Base-by-base conservation (phyloP, 129 eudicot genomes). In the Heracleum sosnowskyi region DNA sequence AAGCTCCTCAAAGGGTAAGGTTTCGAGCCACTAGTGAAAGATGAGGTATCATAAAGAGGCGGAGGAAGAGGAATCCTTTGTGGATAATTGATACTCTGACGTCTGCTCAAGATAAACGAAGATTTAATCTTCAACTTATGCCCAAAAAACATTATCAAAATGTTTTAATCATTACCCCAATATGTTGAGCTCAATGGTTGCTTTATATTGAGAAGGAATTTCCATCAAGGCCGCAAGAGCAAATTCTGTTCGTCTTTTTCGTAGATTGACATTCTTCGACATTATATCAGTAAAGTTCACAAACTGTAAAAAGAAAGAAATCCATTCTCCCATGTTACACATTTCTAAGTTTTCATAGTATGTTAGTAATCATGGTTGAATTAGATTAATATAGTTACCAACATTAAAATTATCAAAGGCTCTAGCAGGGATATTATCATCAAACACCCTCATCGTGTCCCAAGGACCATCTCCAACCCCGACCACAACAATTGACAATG, bases 401-500 rank as follows among this genome's bases (percentile, higher is more conserved):
- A 90, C 97, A 86, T 92, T 96, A 68, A 92, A 88, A 84, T 92
- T 92, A 77, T 92, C 97, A 62, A 92, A 92, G 20, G 87, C 88
- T 74, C 96, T 88, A 45, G 92, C 76, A 40, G 97, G 97, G 20
- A 92, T 88, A 82, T 92, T 89, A 79, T 92, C 96, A 55, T 92
- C 97, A 55, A 92, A 92, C 35, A 81, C 86, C 78, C 79, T 86
- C 97, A 88, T 90, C 86, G 84, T 81, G 76, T 90, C 93, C 97
- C 97, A 91, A 12, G 97, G 97, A 29, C 97, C 97, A 17, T 91
- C 94, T 62, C 93, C 96, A 60, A 92, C 96, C 28, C 97, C 97
- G 12, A 90, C 97, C 33, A 92, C 31, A n/a, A 92, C 81, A 39
- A 92, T 92, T 13, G 97, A 92, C 79, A 92, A 78, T 15, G 97